Evolutionary conservation across 2,329 filamentous ascomycete genomes (phyloP), one percentile per base, ranked within the genome.

Genomic region (Aureobasidium sp.): DNA sequence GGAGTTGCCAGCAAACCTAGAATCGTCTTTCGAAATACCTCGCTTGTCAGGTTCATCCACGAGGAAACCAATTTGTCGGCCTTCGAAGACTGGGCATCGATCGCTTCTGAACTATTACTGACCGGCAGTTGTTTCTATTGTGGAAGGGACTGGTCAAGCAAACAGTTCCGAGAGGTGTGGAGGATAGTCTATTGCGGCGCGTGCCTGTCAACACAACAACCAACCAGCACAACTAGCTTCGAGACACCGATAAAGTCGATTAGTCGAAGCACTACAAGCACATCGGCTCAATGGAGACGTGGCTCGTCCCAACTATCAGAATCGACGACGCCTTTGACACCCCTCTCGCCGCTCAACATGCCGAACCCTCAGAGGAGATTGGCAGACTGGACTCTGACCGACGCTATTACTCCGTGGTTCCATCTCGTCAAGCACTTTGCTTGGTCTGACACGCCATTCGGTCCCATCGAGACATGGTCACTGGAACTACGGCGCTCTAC

Each of bases 401-500:
- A 57, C 12, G 39, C 53, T 15, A 34, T 39, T 12, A 20, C 53
- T 23, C 53, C 53, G 5, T 57, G 53, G 53, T 26, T 57, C 17
- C 53, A 41, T 23, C 47, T 58, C 5, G 20, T 64, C n/a, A 62
- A 37, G 23, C 37, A 29, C 34, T 42, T 64, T 39, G 36, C 51
- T 32, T 64, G 63, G 63, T 48, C 37, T 26, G 15, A 34, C 6
- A 64, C 63, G 12, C 34, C 58, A 10, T 62, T 52, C 15, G 59
- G 53, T 26, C 41, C 60, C 17, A 62, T 56, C 9, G 52, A 62
- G n/a, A 29, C 44, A 39, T 64, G 63, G 63, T 36, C 44, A n/a
- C 15, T 55, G 26, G 63, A 64, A 27, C 12, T 62, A 15, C 39
- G 59, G 26, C 34, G 61, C 20, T 39, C 52, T 0, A 47, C 57